Evolutionary conservation across 495 filamentous ascomycete genomes (phyloP).

Genomic region (Podospora fimiseda): DNA sequence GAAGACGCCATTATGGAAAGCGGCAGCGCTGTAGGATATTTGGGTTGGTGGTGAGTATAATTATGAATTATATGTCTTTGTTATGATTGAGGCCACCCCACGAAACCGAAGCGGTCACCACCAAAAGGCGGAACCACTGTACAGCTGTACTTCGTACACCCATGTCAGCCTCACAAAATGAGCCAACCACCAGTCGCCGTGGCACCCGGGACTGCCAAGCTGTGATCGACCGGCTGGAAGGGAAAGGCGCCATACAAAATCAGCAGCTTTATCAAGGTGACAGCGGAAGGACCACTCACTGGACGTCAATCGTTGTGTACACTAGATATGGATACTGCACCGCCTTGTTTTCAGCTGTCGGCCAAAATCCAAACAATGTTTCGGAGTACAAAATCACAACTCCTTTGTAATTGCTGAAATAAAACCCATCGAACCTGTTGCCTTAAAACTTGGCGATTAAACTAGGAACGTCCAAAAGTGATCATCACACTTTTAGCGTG

Average conservation of each 20-base stretch:
- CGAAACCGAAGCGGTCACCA: neutral
- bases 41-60: neutral
- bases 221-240: neutral
- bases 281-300: too few species aligned
- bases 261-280: neutral
- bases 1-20: slow-evolving; percentile 31
- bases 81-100: neutral
- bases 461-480: too few species aligned
- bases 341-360: neutral
- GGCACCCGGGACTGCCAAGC: neutral
- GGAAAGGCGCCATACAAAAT: neutral
- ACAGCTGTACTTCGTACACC: too few species aligned
- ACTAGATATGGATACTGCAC: neutral
- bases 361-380: neutral
- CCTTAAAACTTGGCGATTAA: too few species aligned
- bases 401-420: neutral
- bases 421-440: too few species aligned
- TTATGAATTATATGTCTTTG: neutral
- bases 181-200: neutral
- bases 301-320: neutral
- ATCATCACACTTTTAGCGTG: too few species aligned
- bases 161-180: neutral
- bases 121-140: too few species aligned
- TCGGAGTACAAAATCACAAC: neutral
- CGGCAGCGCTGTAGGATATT: neutral